phyloP scores from a whole-genome alignment of 2,329 filamentous ascomycete genomes.

The Sporothrix sp. region DNA sequence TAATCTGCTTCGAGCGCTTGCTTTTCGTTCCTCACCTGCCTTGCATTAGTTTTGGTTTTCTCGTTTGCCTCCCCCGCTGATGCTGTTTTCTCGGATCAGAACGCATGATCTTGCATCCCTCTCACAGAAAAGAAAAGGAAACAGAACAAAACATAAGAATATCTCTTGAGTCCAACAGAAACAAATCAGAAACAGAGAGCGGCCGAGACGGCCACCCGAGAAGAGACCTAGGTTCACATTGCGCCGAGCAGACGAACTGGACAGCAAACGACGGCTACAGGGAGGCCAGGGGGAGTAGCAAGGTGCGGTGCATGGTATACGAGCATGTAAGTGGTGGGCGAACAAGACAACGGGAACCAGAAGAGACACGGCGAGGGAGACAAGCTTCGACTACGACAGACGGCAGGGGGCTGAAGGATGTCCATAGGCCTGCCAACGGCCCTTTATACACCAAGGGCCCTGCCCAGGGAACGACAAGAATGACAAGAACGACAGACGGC shows the following conservation, averaged over 20 bases:
- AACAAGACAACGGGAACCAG: not conserved
- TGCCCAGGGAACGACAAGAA: not conserved
- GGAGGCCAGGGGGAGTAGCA: not conserved
- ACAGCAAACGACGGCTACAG: not conserved
- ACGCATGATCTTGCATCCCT: not conserved
- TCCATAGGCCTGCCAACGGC: constrained; percentile 6
- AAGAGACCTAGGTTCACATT: not conserved
- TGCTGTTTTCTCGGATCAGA: too few species aligned
- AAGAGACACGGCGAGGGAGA: not conserved
- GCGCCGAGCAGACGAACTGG: not conserved
- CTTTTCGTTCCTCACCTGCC: not conserved
- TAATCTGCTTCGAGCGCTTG: too few species aligned
- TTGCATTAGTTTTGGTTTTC: not conserved
- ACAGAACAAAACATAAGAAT: not conserved
- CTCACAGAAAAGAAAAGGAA: not conserved
- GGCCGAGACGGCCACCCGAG: constrained; percentile 1
- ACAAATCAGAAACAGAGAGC: not conserved
- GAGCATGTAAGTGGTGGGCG: too few species aligned
- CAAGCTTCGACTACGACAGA: not conserved
- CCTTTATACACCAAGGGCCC: constrained; percentile 13
- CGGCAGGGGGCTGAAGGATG: not conserved
- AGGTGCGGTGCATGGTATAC: too few species aligned
- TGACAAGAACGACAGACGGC: not conserved
- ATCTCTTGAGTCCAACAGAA: not conserved
- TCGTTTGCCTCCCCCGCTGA: not conserved